Evolutionary conservation across 257 asterid species (phyloP).

Genomic region (Apocynum venetum): DNA sequence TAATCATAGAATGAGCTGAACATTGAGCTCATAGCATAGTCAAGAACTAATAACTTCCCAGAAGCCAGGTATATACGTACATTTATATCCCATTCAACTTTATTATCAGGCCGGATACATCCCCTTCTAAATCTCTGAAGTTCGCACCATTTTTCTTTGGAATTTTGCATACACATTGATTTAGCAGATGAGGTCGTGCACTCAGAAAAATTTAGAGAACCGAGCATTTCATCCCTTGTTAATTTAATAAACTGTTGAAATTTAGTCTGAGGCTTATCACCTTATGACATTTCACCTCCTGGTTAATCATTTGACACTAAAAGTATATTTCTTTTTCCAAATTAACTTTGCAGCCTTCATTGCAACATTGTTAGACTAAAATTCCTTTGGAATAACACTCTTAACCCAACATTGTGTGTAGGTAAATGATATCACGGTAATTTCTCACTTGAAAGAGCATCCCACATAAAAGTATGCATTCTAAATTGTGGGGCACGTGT

Average conservation of each 20-base stretch:
- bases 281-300: slow-evolving; percentile 56
- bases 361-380: slow-evolving; percentile 65
- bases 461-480: slow-evolving; percentile 78
- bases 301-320: slow-evolving; percentile 57
- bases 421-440: slow-evolving; percentile 83
- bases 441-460: slow-evolving; percentile 63
- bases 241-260: slow-evolving; percentile 66
- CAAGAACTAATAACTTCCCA: too few species aligned
- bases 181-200: slow-evolving; percentile 25
- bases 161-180: neutral
- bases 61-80: too few species aligned
- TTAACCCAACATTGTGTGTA: slow-evolving; percentile 51
- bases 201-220: slow-evolving; percentile 23
- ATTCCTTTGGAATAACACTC: slow-evolving; percentile 56
- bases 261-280: slow-evolving; percentile 32
- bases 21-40: too few species aligned
- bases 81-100: too few species aligned
- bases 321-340: slow-evolving; percentile 35
- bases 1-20: too few species aligned
- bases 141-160: too few species aligned
- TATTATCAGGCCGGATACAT: too few species aligned
- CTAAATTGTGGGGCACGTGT: slow-evolving; percentile 77
- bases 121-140: too few species aligned
- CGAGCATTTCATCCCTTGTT: slow-evolving; percentile 56
- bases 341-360: slow-evolving; percentile 27